phyloP scores from a whole-genome alignment of 768 basidiomycete genomes.

The Pleurotus cornucopiae region DNA sequence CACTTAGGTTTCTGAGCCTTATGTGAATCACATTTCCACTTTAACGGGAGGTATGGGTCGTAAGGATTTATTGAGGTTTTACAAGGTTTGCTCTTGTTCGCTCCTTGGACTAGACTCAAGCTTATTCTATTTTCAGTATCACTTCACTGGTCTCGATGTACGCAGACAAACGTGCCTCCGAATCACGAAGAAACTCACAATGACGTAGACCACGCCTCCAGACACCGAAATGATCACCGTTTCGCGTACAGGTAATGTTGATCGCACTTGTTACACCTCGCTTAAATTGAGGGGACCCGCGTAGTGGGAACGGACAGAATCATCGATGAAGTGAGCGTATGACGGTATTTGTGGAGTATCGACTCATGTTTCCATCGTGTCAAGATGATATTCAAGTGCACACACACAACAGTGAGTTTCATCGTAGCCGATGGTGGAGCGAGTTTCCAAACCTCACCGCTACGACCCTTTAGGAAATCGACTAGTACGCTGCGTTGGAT shows the following conservation, averaged over 20 bases:
- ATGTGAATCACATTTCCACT: conserved; percentile 8
- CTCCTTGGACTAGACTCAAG: background rate
- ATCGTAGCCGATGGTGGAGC: background rate
- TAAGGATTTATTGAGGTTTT: conserved; percentile 3
- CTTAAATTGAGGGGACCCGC: background rate
- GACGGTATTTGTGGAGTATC: background rate
- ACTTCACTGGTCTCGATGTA: conserved; percentile 7
- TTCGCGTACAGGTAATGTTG: conserved; percentile 1
- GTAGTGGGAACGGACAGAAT: conserved; percentile 7
- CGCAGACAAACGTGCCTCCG: background rate
- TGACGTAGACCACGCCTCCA: conserved; percentile 5
- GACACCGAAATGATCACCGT: conserved; percentile 7
- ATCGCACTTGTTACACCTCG: background rate
- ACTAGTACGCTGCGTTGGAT: background rate
- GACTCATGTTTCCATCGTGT: background rate
- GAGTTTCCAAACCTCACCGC: too few species aligned
- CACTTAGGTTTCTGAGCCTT: background rate
- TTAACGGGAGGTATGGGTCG: conserved; percentile 6
- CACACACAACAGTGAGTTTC: conserved; percentile 4
- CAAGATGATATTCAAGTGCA: conserved; percentile 9
- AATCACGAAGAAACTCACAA: background rate
- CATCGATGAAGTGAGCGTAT: conserved; percentile 2
- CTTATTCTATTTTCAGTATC: background rate
- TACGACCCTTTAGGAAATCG: background rate
- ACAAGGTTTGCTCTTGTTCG: background rate